These are phyloP conservation scores for Vanderwaltozyma yarrowii DNA, from an alignment of 805 yeast species.

Conservation along the genomic window DNA sequence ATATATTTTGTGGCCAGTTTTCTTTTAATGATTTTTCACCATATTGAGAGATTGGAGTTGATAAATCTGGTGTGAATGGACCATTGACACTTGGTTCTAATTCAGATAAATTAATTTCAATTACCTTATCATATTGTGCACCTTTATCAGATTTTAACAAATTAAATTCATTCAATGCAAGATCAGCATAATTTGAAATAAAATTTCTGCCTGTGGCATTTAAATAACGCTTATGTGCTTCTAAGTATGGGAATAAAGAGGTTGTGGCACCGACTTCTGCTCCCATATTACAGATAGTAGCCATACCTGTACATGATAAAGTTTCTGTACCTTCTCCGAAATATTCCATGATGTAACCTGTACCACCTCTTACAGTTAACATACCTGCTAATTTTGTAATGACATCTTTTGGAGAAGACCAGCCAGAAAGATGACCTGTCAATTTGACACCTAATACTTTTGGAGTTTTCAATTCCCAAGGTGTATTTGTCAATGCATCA, in stretches of 20 bases:
- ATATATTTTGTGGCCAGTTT: slow-evolving; percentile 77
- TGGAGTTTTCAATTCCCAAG: slow-evolving; percentile 99
- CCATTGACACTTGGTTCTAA: slow-evolving; percentile 96
- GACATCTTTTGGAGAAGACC: slow-evolving; percentile 97
- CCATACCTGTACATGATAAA: slow-evolving; percentile 97
- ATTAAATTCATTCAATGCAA: slow-evolving; percentile 40
- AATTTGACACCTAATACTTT: slow-evolving; percentile 87
- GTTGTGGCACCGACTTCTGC: slow-evolving; percentile 99
- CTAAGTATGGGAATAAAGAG: slow-evolving; percentile 90
- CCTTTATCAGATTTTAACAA: slow-evolving; percentile 78
- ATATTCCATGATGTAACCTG: slow-evolving; percentile 93
- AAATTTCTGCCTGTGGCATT: slow-evolving; percentile 62
- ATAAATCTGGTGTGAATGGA: slow-evolving; percentile 96
- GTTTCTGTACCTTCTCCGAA: slow-evolving; percentile 89
- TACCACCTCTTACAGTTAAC: slow-evolving; percentile 95
- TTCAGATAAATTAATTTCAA: slow-evolving; percentile 77
- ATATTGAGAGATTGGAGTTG: slow-evolving; percentile 83
- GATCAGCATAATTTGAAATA: slow-evolving; percentile 63
- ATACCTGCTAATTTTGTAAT: slow-evolving; percentile 87
- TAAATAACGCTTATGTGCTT: slow-evolving; percentile 68
- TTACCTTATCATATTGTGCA: slow-evolving; percentile 83
- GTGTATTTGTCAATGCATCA: slow-evolving; percentile 91
- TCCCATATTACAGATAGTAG: slow-evolving; percentile 99
- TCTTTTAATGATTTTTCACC: slow-evolving; percentile 58
- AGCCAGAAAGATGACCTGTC: slow-evolving; percentile 80